A percentile compares a stretch with the other conserved stretches of the same genome.
phyloP scores from a whole-genome alignment of 2,329 filamentous ascomycete genomes.

The Aspergillus luchuensis region DNA sequence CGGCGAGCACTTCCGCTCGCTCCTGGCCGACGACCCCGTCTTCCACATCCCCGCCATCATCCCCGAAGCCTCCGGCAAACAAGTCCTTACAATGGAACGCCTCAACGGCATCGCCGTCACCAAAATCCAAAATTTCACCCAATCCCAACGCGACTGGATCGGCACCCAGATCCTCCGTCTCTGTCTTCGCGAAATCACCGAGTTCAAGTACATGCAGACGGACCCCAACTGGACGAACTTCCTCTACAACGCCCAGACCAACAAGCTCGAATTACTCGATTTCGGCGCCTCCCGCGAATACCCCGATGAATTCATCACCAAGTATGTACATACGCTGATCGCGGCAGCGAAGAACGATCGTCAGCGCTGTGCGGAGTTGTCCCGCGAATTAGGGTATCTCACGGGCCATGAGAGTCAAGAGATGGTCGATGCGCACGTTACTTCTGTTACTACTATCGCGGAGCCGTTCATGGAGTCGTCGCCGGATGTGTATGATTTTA shows the following conservation, averaged over 20 bases:
- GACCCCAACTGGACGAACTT: slow-evolving; percentile 99
- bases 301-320: slow-evolving; percentile 73
- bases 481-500: slow-evolving; percentile 86
- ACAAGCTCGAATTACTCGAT: slow-evolving; percentile 85
- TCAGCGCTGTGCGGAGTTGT: slow-evolving; percentile 64
- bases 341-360: slow-evolving; percentile 75
- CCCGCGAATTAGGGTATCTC: slow-evolving; percentile 80
- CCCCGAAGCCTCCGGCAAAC: slow-evolving; percentile 75
- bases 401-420: slow-evolving; percentile 81
- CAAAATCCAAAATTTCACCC: slow-evolving; percentile 71
- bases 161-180: slow-evolving; percentile 90
- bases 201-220: slow-evolving; percentile 98
- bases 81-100: slow-evolving; percentile 90
- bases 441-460: slow-evolving; percentile 83
- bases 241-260: slow-evolving; percentile 73
- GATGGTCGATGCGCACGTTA: slow-evolving; percentile 91
- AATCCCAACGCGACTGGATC: slow-evolving; percentile 91
- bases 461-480: slow-evolving; percentile 81
- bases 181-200: slow-evolving; percentile 87
- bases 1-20: slow-evolving; percentile 70
- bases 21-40: slow-evolving; percentile 74
- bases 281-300: slow-evolving; percentile 92
- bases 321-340: slow-evolving; percentile 77
- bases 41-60: slow-evolving; percentile 82
- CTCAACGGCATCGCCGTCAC: slow-evolving; percentile 87